Evolutionary conservation across 2,329 filamentous ascomycete species (phyloP).

Genomic region (Talaromyces sp.): DNA sequence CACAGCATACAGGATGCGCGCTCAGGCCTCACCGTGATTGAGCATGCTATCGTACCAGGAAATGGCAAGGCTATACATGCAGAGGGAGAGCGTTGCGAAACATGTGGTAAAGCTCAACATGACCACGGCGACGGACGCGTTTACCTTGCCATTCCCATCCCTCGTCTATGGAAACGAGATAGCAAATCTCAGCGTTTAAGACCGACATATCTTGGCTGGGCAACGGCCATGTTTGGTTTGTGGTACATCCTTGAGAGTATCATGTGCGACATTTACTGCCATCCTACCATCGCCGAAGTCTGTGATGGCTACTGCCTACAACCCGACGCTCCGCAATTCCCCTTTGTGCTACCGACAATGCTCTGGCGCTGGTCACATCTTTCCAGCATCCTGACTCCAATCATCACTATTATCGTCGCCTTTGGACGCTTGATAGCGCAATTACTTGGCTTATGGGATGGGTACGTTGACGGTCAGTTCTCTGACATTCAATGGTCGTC

Average conservation of each 20-base stretch:
- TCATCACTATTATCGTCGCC: conserved; percentile 33
- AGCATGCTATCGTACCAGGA: conserved; percentile 34
- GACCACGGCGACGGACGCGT: conserved; percentile 29
- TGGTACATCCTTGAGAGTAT: conserved; percentile 53
- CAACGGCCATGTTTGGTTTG: conserved; percentile 40
- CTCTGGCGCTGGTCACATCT: conserved; percentile 49
- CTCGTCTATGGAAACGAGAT: conserved; percentile 37
- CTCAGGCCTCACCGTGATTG: conserved; percentile 40
- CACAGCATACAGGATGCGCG: conserved; percentile 44
- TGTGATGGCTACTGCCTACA: conserved; percentile 54
- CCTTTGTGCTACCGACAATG: conserved; percentile 57
- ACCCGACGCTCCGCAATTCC: conserved; percentile 53
- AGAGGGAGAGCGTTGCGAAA: conserved; percentile 23
- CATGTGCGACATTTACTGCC: conserved; percentile 54
- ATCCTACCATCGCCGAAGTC: conserved; percentile 47
- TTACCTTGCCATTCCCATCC: conserved; percentile 36
- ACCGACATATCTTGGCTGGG: conserved; percentile 41
- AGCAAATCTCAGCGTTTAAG: conserved; percentile 31
- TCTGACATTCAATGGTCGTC: background rate
- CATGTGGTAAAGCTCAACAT: conserved; percentile 22
- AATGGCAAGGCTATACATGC: conserved; percentile 14
- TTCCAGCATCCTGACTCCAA: conserved; percentile 30
- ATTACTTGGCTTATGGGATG: conserved; percentile 43
- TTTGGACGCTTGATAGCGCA: conserved; percentile 35
- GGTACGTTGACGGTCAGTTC: conserved; percentile 37